Percentiles rank a stretch among this genome's conserved stretches.
Conservation (phyloP, 306 rosid species). For the Coriaria nepalensis region DNA sequence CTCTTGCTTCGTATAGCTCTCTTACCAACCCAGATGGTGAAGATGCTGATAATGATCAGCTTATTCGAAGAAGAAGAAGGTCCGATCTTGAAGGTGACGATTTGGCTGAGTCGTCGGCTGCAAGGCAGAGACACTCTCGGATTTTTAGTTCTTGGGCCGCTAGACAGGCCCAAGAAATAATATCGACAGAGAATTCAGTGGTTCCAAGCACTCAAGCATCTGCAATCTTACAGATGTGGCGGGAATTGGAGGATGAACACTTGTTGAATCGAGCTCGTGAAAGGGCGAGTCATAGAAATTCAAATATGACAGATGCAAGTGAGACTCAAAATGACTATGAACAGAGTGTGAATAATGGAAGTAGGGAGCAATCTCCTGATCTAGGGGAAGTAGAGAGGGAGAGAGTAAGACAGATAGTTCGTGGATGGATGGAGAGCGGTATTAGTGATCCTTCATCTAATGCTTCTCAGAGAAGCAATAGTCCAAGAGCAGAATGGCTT, state of each 20-base stretch:
- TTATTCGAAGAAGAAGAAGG: constrained; percentile 80
- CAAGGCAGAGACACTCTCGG: constrained; percentile 71
- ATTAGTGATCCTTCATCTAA: constrained; percentile 66
- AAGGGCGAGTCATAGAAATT: constrained; percentile 76
- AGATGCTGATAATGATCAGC: constrained; percentile 83
- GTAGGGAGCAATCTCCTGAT: constrained; percentile 99
- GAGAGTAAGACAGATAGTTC: constrained; percentile 90
- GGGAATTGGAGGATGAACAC: constrained; percentile 97
- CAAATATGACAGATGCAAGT: constrained; percentile 66
- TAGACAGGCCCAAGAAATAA: constrained; percentile 97
- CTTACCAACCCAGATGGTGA: constrained; percentile 58
- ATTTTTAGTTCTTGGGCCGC: constrained; percentile 97
- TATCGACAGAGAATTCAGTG: constrained; percentile 81
- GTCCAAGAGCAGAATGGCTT: constrained; percentile 88
- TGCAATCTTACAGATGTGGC: constrained; percentile 91
- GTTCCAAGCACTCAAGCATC: constrained; percentile 89
- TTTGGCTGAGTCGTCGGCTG: constrained; percentile 90
- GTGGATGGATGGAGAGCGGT: constrained; percentile 99
- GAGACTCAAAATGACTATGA: constrained; percentile 87
- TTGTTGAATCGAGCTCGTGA: constrained; percentile 69
- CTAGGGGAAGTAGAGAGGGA: constrained; percentile 99
- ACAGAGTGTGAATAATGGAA: constrained; percentile 35
- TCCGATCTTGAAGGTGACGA: constrained; percentile 91
- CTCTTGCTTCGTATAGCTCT: constrained; percentile 92
- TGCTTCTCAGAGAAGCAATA: constrained; percentile 56